Evolutionary conservation across 148 eudicot genomes (phyloP).

Genomic region (Nepenthes mirabilis): DNA sequence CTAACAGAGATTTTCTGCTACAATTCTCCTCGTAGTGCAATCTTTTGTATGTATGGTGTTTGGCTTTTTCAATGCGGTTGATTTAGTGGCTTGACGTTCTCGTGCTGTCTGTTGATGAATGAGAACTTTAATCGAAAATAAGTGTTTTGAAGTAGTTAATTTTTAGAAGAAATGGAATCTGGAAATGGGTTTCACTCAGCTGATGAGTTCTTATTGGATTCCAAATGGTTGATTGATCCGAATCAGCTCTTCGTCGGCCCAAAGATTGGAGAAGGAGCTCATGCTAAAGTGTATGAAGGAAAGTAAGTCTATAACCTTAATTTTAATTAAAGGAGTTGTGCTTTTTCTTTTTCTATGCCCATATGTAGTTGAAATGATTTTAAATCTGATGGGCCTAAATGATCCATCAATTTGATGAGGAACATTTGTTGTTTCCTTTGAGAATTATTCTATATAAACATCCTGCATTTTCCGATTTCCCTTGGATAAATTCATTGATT

Average conservation of each 20-base stretch:
- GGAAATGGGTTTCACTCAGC: conserved; percentile 23
- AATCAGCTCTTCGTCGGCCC: conserved; percentile 39
- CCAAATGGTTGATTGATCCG: conserved; percentile 38
- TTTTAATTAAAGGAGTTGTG: not conserved
- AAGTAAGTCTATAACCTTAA: conserved; percentile 21
- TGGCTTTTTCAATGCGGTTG: no score
- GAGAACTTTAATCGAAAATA: not conserved
- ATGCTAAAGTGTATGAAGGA: conserved; percentile 44
- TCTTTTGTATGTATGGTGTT: no score
- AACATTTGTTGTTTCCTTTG: no score
- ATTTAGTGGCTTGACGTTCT: not conserved
- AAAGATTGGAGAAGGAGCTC: conserved; percentile 46
- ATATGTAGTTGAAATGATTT: not conserved
- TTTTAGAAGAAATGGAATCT: conserved; percentile 19
- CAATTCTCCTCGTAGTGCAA: no score
- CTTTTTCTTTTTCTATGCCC: not conserved
- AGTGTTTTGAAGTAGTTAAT: conserved; percentile 3
- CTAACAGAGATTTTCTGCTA: no score
- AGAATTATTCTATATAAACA: no score
- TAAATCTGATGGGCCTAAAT: not conserved
- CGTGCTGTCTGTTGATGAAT: conserved; percentile 2
- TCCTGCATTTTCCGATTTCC: no score
- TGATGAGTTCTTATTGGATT: conserved; percentile 31
- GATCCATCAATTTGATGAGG: no score
- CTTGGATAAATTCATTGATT: no score